Conservation (phyloP, 306 rosid genomes). For the Canavalia ensiformis region DNA sequence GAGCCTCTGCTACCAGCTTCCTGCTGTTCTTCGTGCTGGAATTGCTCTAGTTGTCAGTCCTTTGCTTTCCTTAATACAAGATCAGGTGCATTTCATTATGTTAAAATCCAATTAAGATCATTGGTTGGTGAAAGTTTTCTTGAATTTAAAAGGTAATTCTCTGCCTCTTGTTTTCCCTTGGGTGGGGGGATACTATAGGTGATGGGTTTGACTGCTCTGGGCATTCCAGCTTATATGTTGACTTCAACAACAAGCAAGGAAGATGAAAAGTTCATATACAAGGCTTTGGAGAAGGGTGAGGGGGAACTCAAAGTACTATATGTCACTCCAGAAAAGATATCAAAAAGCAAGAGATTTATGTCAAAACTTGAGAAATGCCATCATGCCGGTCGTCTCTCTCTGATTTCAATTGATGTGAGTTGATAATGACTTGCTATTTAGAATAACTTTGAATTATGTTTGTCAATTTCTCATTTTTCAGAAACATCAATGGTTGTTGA, state of each 20-base stretch:
- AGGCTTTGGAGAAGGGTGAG: constrained; percentile 91
- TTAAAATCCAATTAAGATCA: constrained; percentile 25
- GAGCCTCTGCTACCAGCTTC: constrained; percentile 98
- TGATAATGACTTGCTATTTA: constrained; percentile 24
- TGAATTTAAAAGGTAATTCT: constrained; percentile 24
- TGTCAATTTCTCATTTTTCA: constrained; percentile 28
- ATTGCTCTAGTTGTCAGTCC: constrained; percentile 95
- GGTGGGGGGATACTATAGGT: constrained; percentile 62
- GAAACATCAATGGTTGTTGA: constrained; percentile 22
- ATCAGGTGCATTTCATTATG: constrained; percentile 74
- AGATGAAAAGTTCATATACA: constrained; percentile 81
- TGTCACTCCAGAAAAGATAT: constrained; percentile 97
- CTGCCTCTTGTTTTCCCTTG: constrained; percentile 7
- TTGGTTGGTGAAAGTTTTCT: background rate
- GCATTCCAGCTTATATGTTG: constrained; percentile 87
- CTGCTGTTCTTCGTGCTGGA: constrained; percentile 87
- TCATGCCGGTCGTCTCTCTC: constrained; percentile 83
- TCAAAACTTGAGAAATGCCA: constrained; percentile 98
- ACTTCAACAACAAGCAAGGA: constrained; percentile 87
- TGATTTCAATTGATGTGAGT: constrained; percentile 92
- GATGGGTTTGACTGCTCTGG: constrained; percentile 92
- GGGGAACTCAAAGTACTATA: constrained; percentile 81
- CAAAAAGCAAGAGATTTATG: constrained; percentile 99
- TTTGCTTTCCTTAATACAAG: constrained; percentile 91
- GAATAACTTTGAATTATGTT: constrained; percentile 33